Conservation (phyloP, 805 yeast species). For the Saccharomycopsis fermentans region DNA sequence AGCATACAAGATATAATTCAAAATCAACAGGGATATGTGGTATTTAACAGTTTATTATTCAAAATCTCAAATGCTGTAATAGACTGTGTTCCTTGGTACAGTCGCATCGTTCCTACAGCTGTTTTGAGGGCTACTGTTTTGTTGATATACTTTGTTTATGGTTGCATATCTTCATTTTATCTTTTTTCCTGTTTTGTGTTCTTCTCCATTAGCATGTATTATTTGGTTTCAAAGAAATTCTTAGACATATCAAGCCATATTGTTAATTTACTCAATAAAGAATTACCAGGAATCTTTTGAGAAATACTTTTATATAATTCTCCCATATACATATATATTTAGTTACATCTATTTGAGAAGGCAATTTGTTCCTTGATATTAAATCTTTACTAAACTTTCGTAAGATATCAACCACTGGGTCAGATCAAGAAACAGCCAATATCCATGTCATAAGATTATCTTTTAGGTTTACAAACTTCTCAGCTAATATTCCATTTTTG, state of each 20-base stretch:
- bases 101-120: neutral
- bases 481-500: too few relatives aligned
- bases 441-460: too few relatives aligned
- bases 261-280: neutral
- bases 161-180: neutral
- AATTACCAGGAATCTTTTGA: neutral
- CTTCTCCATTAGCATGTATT: neutral
- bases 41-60: conserved; percentile 8
- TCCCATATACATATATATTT: neutral
- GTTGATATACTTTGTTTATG: neutral
- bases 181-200: neutral
- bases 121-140: conserved; percentile 1
- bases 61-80: conserved; percentile 11
- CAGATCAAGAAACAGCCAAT: too few relatives aligned
- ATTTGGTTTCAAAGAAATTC: neutral
- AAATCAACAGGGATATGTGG: neutral
- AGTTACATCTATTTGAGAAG: too few relatives aligned
- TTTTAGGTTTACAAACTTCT: too few relatives aligned
- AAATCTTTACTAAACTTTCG: too few relatives aligned
- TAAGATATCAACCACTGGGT: too few relatives aligned
- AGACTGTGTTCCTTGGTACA: conserved; percentile 3
- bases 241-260: neutral
- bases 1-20: neutral
- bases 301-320: neutral
- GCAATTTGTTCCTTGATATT: too few relatives aligned